Conservation (phyloP, 2,329 filamentous ascomycete genomes). For the Neonectria magnoliae region DNA sequence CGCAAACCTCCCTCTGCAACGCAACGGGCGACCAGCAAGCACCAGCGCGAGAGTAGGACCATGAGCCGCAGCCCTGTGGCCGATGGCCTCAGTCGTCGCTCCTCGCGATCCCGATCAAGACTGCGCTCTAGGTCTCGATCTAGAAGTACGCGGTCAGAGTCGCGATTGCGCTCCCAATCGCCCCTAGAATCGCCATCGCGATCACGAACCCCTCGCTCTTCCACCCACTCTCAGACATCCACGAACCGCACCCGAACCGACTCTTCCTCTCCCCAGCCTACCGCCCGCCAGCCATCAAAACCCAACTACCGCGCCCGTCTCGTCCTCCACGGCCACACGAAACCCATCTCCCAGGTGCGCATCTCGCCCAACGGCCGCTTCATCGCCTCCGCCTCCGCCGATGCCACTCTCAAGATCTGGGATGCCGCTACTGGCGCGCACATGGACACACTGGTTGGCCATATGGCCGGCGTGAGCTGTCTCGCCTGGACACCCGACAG, state of each 20-base stretch:
- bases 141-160: slow-evolving; percentile 50
- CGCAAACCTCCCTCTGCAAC: slow-evolving; percentile 13
- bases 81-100: slow-evolving; percentile 39
- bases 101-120: slow-evolving; percentile 47
- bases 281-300: slow-evolving; percentile 60
- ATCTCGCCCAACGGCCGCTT: slow-evolving; percentile 91
- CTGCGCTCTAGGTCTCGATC: slow-evolving; percentile 50
- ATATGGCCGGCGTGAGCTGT: slow-evolving; percentile 91
- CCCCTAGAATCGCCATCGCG: slow-evolving; percentile 45
- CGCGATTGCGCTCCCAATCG: slow-evolving; percentile 46
- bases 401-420: slow-evolving; percentile 93
- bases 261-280: slow-evolving; percentile 44
- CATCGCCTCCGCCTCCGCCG: slow-evolving; percentile 90
- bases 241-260: slow-evolving; percentile 46
- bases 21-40: slow-evolving; percentile 32
- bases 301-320: slow-evolving; percentile 77
- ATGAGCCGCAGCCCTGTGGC: slow-evolving; percentile 40
- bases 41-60: slow-evolving; percentile 33
- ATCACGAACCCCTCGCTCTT: slow-evolving; percentile 45
- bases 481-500: slow-evolving; percentile 95
- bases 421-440: slow-evolving; percentile 79
- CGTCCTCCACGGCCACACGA: slow-evolving; percentile 79
- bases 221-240: slow-evolving; percentile 44
- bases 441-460: slow-evolving; percentile 89
- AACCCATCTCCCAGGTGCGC: slow-evolving; percentile 83